Base-by-base conservation (phyloP, 2,329 filamentous ascomycete species). In the Cercospora janseana region DNA sequence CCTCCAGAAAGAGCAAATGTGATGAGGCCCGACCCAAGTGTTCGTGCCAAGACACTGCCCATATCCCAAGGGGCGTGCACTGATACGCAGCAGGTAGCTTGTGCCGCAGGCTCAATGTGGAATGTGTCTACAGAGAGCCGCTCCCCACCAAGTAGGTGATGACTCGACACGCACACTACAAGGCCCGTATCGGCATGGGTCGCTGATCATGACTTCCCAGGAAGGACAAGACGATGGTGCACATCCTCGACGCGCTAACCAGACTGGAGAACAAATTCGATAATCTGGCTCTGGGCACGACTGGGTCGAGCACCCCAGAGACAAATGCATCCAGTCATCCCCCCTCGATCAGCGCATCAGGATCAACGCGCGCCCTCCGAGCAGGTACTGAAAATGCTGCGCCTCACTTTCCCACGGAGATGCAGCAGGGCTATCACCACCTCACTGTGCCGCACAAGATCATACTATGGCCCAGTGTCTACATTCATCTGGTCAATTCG, bases 21-120 rank as follows among this genome's bases (percentile, higher is more conserved):
- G 80, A 83, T 63, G 81, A 85, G 63, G 71, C 75, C 60, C 72
- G 80, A 48, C 81, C 81, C 13, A 81, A 79, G 65, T 85, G 82
- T 63, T 49, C 37, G 60, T 49, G 27, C 29, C 15, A 32, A n/a
- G n/a, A n/a, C n/a, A n/a, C n/a, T 6, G 20, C 7, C 21, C 9
- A 6, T 34, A n/a, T 21, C 21, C 26, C n/a, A 29, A 9, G 31
- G 6, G 4, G 8, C 3, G 18, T 13, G 29, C 6, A 18, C 51
- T 58, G 18, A 58, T 43, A n/a, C 21, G 18, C 21, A 18, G 6
- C 24, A 66, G 62, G 63, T 63, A 72, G 77, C 49, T 76, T 79
- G 12, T 85, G 81, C 64, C 70, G 75, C 52, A 75, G 76, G 54
- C 75, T 81, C 60, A 75, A 77, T 60, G 72, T 81, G 54, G 76